Conservation (phyloP, 345 rosid species). For the Citrus inodora region DNA sequence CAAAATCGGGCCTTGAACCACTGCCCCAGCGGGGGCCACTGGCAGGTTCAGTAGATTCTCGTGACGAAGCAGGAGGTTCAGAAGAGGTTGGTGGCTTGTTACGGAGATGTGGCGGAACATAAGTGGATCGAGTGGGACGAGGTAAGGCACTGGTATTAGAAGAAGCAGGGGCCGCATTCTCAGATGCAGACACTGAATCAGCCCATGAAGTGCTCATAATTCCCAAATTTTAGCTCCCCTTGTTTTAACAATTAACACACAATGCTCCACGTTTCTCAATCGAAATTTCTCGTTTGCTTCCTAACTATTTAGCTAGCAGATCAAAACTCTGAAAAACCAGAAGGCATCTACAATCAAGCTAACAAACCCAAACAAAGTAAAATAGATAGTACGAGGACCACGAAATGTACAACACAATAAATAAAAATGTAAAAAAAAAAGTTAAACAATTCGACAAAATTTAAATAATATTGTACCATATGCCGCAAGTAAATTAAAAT, state of each 20-base stretch:
- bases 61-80: constrained; percentile 17
- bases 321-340: constrained; percentile 2
- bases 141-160: not conserved
- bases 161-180: constrained; percentile 21
- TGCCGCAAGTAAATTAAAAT: no score
- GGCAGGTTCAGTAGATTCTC: constrained; percentile 12
- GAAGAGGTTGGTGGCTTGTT: constrained; percentile 28
- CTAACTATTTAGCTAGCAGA: not conserved
- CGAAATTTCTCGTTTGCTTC: not conserved
- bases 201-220: constrained; percentile 53
- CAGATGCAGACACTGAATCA: constrained; percentile 46
- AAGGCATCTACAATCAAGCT: constrained; percentile 1
- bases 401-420: not conserved
- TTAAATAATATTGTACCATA: no score
- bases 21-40: constrained; percentile 29
- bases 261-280: not conserved
- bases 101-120: constrained; percentile 58
- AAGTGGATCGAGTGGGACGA: constrained; percentile 28
- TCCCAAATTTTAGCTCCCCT: constrained; percentile 11
- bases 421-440: not conserved
- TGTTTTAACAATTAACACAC: not conserved
- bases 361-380: not conserved
- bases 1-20: constrained; percentile 26
- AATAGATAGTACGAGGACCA: not conserved
- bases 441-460: no score